Evolutionary conservation across 2,329 filamentous ascomycete species (phyloP).

Genomic region (Trichoderma sp.): DNA sequence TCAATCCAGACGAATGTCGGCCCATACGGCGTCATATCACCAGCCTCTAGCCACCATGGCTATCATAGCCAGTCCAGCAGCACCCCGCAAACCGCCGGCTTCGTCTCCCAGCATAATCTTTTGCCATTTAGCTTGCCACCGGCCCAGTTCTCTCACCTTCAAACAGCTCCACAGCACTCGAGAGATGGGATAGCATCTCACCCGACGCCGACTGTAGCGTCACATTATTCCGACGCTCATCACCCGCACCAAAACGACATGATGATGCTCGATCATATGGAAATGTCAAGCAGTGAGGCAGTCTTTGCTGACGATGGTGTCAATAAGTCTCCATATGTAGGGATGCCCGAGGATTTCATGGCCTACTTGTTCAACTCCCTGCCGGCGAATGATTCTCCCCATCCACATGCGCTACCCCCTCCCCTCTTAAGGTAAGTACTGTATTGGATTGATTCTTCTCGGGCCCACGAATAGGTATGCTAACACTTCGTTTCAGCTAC

Average conservation of each 20-base stretch:
- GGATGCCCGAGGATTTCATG: constrained; percentile 85
- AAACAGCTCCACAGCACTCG: constrained; percentile 34
- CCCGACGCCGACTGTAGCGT: constrained; percentile 38
- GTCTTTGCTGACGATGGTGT: constrained; percentile 82
- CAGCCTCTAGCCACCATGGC: constrained; percentile 53
- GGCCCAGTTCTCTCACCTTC: constrained; percentile 53
- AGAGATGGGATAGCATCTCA: constrained; percentile 46
- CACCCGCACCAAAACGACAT: constrained; percentile 55
- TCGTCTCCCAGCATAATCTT: constrained; percentile 63
- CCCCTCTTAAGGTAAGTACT: constrained; percentile 50
- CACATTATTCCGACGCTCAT: constrained; percentile 51
- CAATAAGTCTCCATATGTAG: constrained; percentile 80
- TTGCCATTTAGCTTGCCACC: constrained; percentile 65
- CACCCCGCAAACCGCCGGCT: constrained; percentile 52
- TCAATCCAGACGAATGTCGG: constrained; percentile 51
- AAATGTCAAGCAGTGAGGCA: constrained; percentile 70
- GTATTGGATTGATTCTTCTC: neutral
- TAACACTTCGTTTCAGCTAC: constrained; percentile 50
- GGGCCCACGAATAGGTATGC: neutral
- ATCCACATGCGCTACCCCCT: constrained; percentile 52
- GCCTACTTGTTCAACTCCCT: constrained; percentile 74
- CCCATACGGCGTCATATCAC: constrained; percentile 56
- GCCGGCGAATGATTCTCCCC: constrained; percentile 34
- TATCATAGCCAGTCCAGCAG: constrained; percentile 52
- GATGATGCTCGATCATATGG: constrained; percentile 64